A percentile compares a stretch with the other conserved stretches of the same genome.
Conservation (phyloP, 2,329 filamentous ascomycete species). For the Trichoderma sp. region DNA sequence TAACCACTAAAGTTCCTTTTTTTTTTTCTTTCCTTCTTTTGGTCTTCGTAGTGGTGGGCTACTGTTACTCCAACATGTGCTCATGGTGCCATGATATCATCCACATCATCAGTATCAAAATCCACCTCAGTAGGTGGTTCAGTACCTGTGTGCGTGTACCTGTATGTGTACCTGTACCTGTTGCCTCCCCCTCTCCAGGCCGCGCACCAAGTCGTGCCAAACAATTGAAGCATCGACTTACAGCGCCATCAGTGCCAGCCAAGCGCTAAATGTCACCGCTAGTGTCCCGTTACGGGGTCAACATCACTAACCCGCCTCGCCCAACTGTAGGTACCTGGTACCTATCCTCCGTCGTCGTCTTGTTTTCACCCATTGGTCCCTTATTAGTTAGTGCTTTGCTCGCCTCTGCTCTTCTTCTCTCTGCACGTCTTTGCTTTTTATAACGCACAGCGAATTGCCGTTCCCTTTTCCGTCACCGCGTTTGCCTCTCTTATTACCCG, state of each 20-base stretch:
- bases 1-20: neutral
- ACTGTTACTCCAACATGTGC: neutral
- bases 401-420: neutral
- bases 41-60: neutral
- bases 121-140: neutral
- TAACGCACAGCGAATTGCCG: neutral
- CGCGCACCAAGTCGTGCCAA: neutral
- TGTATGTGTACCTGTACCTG: neutral
- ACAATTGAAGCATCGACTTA: neutral
- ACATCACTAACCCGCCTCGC: neutral
- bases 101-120: neutral
- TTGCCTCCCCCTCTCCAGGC: neutral
- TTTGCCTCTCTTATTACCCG: neutral
- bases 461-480: slow-evolving; percentile 1
- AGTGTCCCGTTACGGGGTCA: neutral
- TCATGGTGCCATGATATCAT: slow-evolving; percentile 1
- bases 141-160: neutral
- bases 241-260: neutral
- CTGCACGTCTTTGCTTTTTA: neutral
- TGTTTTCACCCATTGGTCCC: neutral
- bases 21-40: neutral
- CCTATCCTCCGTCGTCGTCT: neutral
- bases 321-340: neutral
- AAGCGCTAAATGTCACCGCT: neutral
- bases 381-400: neutral